These are phyloP conservation scores for Fusarium keratoplasticum DNA, from an alignment of 2,329 filamentous ascomycete genomes.

Conservation along the genomic window DNA sequence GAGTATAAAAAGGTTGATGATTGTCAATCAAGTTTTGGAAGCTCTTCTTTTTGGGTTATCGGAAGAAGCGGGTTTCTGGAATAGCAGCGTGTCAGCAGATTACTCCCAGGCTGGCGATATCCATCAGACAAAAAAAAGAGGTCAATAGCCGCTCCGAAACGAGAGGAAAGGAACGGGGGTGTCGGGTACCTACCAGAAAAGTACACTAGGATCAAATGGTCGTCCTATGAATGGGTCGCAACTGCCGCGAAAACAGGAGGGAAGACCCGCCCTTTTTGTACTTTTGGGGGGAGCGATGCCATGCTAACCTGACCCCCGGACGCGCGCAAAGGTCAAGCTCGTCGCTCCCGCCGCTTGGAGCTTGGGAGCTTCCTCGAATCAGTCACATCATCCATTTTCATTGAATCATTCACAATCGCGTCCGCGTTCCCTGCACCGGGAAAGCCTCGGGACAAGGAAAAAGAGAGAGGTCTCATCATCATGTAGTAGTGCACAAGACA, in stretches of 20 bases:
- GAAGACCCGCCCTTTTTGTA: constrained; percentile 50
- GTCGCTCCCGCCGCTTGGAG: neutral
- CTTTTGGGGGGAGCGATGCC: constrained; percentile 30
- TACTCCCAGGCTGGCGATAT: neutral
- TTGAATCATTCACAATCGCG: constrained; percentile 11
- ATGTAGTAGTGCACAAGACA: neutral
- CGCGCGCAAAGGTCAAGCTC: neutral
- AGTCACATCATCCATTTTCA: constrained; percentile 35
- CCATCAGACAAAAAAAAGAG: neutral
- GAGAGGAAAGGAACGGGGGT: neutral
- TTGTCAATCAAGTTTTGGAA: neutral
- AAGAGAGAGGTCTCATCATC: neutral
- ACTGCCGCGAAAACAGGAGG: constrained; percentile 42
- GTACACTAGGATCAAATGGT: constrained; percentile 13
- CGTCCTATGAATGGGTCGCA: constrained; percentile 41
- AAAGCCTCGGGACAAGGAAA: neutral
- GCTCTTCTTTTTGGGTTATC: neutral
- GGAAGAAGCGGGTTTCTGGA: constrained; percentile 1
- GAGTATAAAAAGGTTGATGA: neutral
- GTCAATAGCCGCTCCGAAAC: neutral
- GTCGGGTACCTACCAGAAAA: constrained; percentile 34
- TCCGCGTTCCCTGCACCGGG: neutral
- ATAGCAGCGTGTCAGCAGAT: neutral
- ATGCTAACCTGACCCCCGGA: neutral
- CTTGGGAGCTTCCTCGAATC: neutral